phyloP scores from a whole-genome alignment of 371 early-diverging fungal genomes.

The Globomyces sp. region DNA sequence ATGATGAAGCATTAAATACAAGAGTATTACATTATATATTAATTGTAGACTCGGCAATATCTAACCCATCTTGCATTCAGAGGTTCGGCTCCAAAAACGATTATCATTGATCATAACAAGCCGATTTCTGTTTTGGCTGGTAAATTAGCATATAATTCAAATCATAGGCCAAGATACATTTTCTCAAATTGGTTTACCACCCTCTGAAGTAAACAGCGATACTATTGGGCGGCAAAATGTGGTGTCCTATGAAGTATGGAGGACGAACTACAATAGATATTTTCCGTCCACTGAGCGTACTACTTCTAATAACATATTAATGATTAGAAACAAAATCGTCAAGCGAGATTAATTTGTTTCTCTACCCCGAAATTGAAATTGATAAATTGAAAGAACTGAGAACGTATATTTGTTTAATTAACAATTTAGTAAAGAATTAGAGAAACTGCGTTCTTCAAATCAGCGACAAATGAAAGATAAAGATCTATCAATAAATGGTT shows the following conservation, averaged over 20 bases:
- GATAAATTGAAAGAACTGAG: conserved; percentile 21
- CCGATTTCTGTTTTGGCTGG: conserved; percentile 44
- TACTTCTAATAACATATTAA: background rate
- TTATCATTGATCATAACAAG: conserved; percentile 42
- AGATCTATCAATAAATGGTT: background rate
- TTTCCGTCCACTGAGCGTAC: conserved; percentile 24
- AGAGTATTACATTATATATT: conserved; percentile 20
- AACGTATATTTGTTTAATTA: background rate
- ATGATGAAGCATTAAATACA: conserved; percentile 35
- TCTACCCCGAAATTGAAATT: conserved; percentile 37
- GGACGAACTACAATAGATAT: conserved; percentile 28
- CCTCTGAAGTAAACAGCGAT: conserved; percentile 32
- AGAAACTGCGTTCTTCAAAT: background rate
- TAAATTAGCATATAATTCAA: background rate
- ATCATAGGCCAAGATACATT: conserved; percentile 42
- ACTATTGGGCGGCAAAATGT: conserved; percentile 29
- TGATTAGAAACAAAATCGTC: conserved; percentile 7
- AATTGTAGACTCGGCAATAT: conserved; percentile 25
- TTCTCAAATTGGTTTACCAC: conserved; percentile 44
- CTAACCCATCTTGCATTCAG: conserved; percentile 44
- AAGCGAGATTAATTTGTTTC: conserved; percentile 26
- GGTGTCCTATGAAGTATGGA: conserved; percentile 36
- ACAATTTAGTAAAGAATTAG: conserved; percentile 7
- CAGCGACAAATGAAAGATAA: conserved; percentile 11
- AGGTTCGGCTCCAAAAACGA: conserved; percentile 24